phyloP scores from a whole-genome alignment of 2,329 filamentous ascomycete species.

The Aquanectria penicillioides region DNA sequence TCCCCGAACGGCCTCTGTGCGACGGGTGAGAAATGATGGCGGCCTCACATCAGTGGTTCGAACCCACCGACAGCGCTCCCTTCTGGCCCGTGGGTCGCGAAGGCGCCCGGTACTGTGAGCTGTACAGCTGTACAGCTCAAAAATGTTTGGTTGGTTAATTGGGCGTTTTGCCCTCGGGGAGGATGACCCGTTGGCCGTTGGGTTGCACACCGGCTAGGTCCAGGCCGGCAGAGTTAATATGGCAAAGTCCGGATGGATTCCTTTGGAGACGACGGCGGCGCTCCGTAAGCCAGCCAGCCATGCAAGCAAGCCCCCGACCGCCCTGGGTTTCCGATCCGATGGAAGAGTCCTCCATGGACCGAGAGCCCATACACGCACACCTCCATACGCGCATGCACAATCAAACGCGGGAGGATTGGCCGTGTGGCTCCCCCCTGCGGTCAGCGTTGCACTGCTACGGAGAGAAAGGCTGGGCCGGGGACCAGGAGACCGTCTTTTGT shows the following conservation, averaged over 20 bases:
- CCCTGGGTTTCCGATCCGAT: conserved; percentile 17
- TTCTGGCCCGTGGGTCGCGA: background rate
- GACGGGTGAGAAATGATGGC: conserved; percentile 20
- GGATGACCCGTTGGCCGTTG: background rate
- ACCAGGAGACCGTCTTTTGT: conserved; percentile 1
- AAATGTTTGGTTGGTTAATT: too few species aligned
- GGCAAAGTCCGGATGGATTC: conserved; percentile 13
- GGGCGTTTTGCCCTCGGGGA: background rate
- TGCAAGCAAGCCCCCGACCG: conserved; percentile 7
- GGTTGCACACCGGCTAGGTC: conserved; percentile 8
- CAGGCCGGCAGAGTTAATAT: conserved; percentile 14
- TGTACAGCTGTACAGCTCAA: too few species aligned
- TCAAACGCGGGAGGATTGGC: too few species aligned
- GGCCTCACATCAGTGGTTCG: conserved; percentile 14
- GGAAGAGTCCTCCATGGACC: background rate
- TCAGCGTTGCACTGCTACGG: conserved; percentile 28
- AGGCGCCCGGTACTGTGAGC: too few species aligned
- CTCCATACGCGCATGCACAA: too few species aligned
- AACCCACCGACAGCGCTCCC: background rate
- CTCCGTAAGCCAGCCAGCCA: conserved; percentile 1
- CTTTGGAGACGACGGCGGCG: background rate
- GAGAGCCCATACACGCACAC: too few species aligned
- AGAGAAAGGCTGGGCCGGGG: conserved; percentile 3
- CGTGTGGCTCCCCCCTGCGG: too few species aligned
- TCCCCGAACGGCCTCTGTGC: background rate